Evolutionary conservation across 1,284 basidiomycete species (phyloP).

Genomic region (Tilletia horrida): DNA sequence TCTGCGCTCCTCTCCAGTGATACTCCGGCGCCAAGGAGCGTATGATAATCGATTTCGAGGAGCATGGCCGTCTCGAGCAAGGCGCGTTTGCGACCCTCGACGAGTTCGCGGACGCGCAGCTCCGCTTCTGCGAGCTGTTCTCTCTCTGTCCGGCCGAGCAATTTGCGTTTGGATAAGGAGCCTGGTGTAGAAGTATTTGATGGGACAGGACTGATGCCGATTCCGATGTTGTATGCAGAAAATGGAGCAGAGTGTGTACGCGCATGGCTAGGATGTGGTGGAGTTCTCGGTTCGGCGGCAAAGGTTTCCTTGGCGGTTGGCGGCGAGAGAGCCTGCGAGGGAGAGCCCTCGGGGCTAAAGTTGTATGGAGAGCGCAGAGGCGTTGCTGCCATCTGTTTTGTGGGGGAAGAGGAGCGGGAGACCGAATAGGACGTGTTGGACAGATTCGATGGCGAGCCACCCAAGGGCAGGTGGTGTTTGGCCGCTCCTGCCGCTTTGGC

Average conservation of each 20-base stretch:
- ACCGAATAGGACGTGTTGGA: constrained; percentile 17
- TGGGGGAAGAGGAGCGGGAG: constrained; percentile 4
- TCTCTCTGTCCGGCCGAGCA: constrained; percentile 39
- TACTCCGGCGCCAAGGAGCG: constrained; percentile 31
- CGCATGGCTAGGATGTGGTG: neutral
- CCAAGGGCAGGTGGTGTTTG: neutral
- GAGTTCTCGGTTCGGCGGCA: neutral
- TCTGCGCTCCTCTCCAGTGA: constrained; percentile 17
- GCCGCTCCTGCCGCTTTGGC: neutral
- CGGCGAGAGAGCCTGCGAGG: neutral
- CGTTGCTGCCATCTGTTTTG: constrained; percentile 1
- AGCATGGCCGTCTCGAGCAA: constrained; percentile 40
- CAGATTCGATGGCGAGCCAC: neutral
- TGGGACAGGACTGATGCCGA: neutral
- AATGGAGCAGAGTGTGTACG: neutral
- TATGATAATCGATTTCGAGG: constrained; percentile 39
- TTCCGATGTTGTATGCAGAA: neutral
- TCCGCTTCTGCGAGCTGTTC: constrained; percentile 42
- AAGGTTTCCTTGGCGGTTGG: neutral
- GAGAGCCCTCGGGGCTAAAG: neutral
- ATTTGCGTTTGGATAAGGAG: constrained; percentile 22
- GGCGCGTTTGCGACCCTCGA: constrained; percentile 35
- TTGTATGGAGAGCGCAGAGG: constrained; percentile 16
- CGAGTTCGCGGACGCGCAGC: constrained; percentile 40
- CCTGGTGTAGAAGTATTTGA: neutral